Evolutionary conservation across 108 stramenopile genomes (phyloP), one percentile per base, ranked within the genome.

Genomic region (Nitzschia sp.): DNA sequence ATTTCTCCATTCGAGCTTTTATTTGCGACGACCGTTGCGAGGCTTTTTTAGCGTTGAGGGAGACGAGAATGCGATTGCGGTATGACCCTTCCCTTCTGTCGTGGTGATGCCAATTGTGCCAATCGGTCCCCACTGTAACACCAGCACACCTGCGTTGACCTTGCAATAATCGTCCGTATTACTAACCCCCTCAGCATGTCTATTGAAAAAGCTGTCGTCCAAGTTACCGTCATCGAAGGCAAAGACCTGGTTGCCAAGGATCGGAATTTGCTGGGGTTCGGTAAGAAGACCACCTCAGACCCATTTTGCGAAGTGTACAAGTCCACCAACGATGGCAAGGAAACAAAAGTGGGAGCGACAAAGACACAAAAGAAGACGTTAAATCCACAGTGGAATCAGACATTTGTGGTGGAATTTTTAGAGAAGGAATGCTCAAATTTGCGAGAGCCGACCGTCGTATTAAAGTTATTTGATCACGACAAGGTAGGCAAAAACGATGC

Each of bases 401-500:
- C 49, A 5, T 49, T 82, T 29, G 59, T 54, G 60, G 36, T 61
- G 2, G 68, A 56, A 17, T 42, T 35, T 18, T 8, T 26, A 6
- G 63, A 51, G 11, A 66, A 66, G n/a, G 65, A 54, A 51, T 51
- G 65, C 30, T n/a, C 25, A 13, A 45, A 28, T 0, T n/a, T n/a
- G n/a, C n/a, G n/a, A n/a, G n/a, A n/a, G n/a, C n/a, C n/a, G n/a
- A n/a, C n/a, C n/a, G n/a, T n/a, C n/a, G n/a, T n/a, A n/a, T n/a
- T n/a, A n/a, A n/a, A n/a, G n/a, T n/a, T n/a, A n/a, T n/a, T n/a
- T 26, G 81, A 82, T 32, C 24, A 71, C 18, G 77, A 82, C 31
- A 38, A 65, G 23, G 42, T 19, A n/a, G 32, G 51, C 2, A 2
- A 13, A 19, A 46, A 75, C 56, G 81, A 78, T 75, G 28, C 58